These are phyloP conservation scores for Globisporangium spinosum DNA, from an alignment of 352 stramenopile genomes.

Conservation along the genomic window DNA sequence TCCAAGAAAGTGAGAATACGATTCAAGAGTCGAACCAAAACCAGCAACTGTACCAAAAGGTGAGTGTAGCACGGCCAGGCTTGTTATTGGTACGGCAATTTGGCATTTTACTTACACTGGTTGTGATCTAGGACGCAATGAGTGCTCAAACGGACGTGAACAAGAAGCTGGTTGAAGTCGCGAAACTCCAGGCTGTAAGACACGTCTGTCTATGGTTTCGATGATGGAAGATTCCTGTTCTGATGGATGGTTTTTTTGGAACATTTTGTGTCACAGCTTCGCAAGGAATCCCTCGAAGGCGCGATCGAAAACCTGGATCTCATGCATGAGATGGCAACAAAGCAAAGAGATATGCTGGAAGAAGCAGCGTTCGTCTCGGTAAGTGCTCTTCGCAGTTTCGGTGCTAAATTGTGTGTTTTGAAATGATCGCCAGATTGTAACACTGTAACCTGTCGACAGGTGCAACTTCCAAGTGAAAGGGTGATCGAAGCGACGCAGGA, in stretches of 20 bases:
- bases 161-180: constrained; percentile 58
- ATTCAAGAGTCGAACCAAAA: constrained; percentile 50
- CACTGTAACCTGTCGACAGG: constrained; percentile 17
- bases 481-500: constrained; percentile 78
- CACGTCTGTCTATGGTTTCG: background rate
- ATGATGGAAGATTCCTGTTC: background rate
- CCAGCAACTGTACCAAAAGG: constrained; percentile 56
- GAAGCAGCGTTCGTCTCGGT: constrained; percentile 80
- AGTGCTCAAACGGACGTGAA: constrained; percentile 58
- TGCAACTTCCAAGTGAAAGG: constrained; percentile 74
- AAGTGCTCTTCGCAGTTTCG: background rate
- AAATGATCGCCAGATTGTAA: background rate
- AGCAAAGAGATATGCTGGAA: constrained; percentile 69
- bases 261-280: constrained; percentile 32
- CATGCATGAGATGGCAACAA: constrained; percentile 64
- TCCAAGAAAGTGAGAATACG: constrained; percentile 54
- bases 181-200: constrained; percentile 61
- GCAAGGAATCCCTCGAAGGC: constrained; percentile 66
- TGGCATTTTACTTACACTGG: background rate
- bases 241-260: background rate
- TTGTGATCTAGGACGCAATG: constrained; percentile 34
- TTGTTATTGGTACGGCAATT: background rate
- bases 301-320: constrained; percentile 59
- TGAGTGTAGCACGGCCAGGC: background rate
- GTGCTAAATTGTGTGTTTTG: background rate